Evolutionary conservation across 805 yeast species (phyloP).

Genomic region (Candida corydali): DNA sequence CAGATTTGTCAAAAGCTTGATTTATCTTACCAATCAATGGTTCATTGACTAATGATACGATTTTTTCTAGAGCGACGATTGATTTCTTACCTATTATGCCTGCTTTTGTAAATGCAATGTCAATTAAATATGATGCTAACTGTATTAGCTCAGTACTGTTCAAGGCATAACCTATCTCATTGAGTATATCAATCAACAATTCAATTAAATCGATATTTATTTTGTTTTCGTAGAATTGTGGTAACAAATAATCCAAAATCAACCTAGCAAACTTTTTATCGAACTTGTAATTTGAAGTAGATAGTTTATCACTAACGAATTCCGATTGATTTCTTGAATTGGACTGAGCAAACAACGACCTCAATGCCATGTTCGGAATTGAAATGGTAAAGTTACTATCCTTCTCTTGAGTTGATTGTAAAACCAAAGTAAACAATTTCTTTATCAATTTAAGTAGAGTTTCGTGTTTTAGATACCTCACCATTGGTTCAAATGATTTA

Average conservation of each 20-base stretch:
- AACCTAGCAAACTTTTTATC: constrained; percentile 17
- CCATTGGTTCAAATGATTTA: constrained; percentile 47
- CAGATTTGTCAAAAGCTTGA: background rate
- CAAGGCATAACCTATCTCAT: constrained; percentile 43
- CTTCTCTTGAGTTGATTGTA: constrained; percentile 11
- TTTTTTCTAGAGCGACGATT: constrained; percentile 43
- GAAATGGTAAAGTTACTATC: constrained; percentile 37
- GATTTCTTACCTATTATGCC: constrained; percentile 49
- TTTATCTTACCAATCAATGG: constrained; percentile 2
- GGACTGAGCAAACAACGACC: constrained; percentile 31
- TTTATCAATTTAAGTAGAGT: constrained; percentile 26
- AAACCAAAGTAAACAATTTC: constrained; percentile 20
- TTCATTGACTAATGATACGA: constrained; percentile 19
- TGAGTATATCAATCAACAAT: constrained; percentile 52
- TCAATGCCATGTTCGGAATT: constrained; percentile 51
- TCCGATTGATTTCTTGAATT: constrained; percentile 23
- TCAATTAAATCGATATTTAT: constrained; percentile 57
- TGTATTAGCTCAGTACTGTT: constrained; percentile 27
- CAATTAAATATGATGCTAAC: constrained; percentile 26
- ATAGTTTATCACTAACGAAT: constrained; percentile 14
- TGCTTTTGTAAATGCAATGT: constrained; percentile 33
- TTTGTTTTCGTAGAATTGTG: constrained; percentile 28
- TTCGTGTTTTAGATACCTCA: constrained; percentile 32
- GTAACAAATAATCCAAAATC: constrained; percentile 36
- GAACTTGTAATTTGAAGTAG: constrained; percentile 9